Percentiles rank a stretch among this genome's conserved stretches.
Conservation (phyloP, 2,329 filamentous ascomycete genomes). For the Parastagonospora avenae region DNA sequence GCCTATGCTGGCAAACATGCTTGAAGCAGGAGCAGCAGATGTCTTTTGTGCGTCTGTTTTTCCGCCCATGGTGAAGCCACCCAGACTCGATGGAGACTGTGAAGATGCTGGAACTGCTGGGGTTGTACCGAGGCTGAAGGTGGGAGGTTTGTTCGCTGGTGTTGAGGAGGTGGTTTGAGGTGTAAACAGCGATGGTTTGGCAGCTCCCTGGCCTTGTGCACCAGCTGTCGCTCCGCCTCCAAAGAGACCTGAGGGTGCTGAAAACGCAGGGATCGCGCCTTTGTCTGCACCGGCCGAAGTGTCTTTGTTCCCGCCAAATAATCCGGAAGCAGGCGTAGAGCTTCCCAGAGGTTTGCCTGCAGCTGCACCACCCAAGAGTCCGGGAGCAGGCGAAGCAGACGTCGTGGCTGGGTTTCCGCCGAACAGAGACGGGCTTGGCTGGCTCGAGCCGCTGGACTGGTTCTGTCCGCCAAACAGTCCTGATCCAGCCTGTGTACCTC, state of each 20-base stretch:
- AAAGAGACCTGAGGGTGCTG: slow-evolving; percentile 27
- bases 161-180: slow-evolving; percentile 34
- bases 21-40: slow-evolving; percentile 24
- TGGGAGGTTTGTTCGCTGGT: slow-evolving; percentile 34
- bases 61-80: slow-evolving; percentile 27
- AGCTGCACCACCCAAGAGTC: slow-evolving; percentile 34
- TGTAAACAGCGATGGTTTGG: slow-evolving; percentile 38
- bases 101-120: slow-evolving; percentile 27
- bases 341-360: slow-evolving; percentile 30
- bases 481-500: slow-evolving; percentile 6
- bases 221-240: slow-evolving; percentile 31
- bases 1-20: slow-evolving; percentile 27
- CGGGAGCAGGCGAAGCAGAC: slow-evolving; percentile 31
- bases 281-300: slow-evolving; percentile 40
- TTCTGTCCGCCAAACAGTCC: slow-evolving; percentile 27
- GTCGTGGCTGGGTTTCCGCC: slow-evolving; percentile 33
- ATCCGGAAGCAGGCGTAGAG: slow-evolving; percentile 20
- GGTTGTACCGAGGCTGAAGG: slow-evolving; percentile 35
- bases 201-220: slow-evolving; percentile 39
- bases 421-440: slow-evolving; percentile 19
- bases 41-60: slow-evolving; percentile 26
- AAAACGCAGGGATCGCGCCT: slow-evolving; percentile 29
- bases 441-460: not conserved
- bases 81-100: slow-evolving; percentile 24
- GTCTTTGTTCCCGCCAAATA: slow-evolving; percentile 33